These are phyloP conservation scores for Trichoderma koningii DNA, from an alignment of 2,329 filamentous ascomycete genomes.

Conservation along the genomic window DNA sequence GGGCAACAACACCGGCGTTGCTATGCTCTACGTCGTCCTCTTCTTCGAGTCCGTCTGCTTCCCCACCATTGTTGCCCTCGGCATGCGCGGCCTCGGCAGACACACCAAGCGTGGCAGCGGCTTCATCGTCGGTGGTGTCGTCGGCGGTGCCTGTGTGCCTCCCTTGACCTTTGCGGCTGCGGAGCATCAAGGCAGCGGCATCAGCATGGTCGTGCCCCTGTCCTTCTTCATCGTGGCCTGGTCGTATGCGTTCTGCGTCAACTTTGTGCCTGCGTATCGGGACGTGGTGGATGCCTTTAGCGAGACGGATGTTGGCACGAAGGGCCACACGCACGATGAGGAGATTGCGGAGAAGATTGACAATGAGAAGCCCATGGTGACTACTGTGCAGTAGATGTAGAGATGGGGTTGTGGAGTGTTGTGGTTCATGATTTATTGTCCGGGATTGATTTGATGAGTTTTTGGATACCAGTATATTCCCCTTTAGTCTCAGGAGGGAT, in stretches of 20 bases:
- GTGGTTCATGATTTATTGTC: not conserved
- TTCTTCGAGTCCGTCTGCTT: conserved; percentile 84
- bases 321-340: conserved; percentile 35
- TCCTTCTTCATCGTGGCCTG: conserved; percentile 59
- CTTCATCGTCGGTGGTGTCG: conserved; percentile 67
- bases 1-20: conserved; percentile 50
- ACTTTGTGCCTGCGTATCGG: conserved; percentile 66
- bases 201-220: conserved; percentile 68
- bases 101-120: conserved; percentile 77
- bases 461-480: conserved; percentile 21
- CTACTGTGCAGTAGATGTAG: conserved; percentile 10
- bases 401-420: not conserved
- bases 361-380: conserved; percentile 24
- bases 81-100: conserved; percentile 72
- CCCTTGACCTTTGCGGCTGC: conserved; percentile 69
- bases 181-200: conserved; percentile 60
- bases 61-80: conserved; percentile 77
- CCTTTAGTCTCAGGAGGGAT: not conserved
- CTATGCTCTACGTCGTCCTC: conserved; percentile 68
- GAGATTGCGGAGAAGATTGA: conserved; percentile 32
- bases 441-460: not conserved
- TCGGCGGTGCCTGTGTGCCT: conserved; percentile 73
- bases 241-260: conserved; percentile 62
- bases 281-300: conserved; percentile 62
- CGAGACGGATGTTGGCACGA: conserved; percentile 48